phyloP scores from a whole-genome alignment of 2,329 filamentous ascomycete genomes.

The Aspergillus fumigatiaffinis region DNA sequence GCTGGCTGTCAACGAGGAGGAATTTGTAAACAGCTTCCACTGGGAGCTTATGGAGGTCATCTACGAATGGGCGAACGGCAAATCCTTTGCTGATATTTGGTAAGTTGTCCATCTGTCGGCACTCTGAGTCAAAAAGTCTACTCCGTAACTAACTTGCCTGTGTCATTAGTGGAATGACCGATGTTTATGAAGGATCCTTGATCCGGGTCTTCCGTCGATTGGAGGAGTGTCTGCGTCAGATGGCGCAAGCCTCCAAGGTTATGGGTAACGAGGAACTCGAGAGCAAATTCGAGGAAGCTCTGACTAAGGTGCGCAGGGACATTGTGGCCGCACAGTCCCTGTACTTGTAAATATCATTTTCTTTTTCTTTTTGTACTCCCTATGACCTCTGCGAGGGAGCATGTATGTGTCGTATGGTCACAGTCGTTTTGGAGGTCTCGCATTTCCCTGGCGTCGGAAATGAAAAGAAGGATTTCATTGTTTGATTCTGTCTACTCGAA shows the following conservation, averaged over 20 bases:
- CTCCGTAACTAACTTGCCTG: conserved; percentile 8
- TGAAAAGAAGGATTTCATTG: conserved; percentile 4
- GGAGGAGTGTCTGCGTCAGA: conserved; percentile 90
- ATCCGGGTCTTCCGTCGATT: conserved; percentile 94
- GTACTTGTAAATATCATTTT: conserved; percentile 62
- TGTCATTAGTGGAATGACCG: conserved; percentile 84
- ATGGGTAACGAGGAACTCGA: conserved; percentile 97
- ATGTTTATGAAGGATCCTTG: conserved; percentile 92
- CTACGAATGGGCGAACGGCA: conserved; percentile 83
- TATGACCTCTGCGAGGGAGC: background rate
- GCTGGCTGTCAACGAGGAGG: conserved; percentile 87
- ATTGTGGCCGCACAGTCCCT: conserved; percentile 93
- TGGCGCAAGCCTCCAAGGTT: conserved; percentile 91
- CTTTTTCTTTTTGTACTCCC: conserved; percentile 2
- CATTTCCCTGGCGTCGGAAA: conserved; percentile 22
- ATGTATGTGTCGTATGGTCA: background rate
- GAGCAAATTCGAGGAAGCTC: conserved; percentile 81
- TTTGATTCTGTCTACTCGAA: background rate
- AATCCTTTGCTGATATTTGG: conserved; percentile 91
- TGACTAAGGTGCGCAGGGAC: conserved; percentile 83
- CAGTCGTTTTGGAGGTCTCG: conserved; percentile 13
- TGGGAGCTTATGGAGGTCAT: conserved; percentile 97
- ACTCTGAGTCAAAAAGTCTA: background rate
- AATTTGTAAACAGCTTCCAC: conserved; percentile 86
- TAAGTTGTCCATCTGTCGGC: conserved; percentile 49